A percentile compares a stretch with the other conserved stretches of the same genome.
phyloP scores from a whole-genome alignment of 257 asterid genomes.

The Hygrophila difformis region DNA sequence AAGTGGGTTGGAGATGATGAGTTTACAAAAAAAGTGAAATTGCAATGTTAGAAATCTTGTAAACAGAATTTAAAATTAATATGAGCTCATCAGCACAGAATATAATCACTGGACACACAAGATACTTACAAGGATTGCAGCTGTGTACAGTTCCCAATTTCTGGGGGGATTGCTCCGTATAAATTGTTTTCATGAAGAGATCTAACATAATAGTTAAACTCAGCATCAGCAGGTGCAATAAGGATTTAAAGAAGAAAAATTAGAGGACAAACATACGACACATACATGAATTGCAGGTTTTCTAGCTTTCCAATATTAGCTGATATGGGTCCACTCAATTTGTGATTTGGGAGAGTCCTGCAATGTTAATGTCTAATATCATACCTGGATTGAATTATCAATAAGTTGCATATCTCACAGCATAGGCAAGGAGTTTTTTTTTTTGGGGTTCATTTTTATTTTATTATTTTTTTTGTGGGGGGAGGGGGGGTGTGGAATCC shows the following conservation, averaged over 20 bases:
- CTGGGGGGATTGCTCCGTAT: slow-evolving; percentile 84
- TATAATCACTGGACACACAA: too few species aligned
- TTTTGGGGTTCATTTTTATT: too few species aligned
- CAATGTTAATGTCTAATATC: slow-evolving; percentile 18
- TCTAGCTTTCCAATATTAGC: slow-evolving; percentile 84
- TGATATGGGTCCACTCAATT: slow-evolving; percentile 76
- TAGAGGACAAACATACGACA: slow-evolving; percentile 15
- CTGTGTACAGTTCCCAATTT: slow-evolving; percentile 76
- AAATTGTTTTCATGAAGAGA: slow-evolving; percentile 86
- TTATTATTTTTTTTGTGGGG: too few species aligned
- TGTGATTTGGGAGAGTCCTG: slow-evolving; percentile 95
- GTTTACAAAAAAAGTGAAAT: too few species aligned
- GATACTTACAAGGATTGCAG: slow-evolving; percentile 82
- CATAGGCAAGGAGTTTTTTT: too few species aligned
- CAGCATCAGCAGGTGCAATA: slow-evolving; percentile 19
- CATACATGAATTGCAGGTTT: slow-evolving; percentile 76
- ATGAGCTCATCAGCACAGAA: too few species aligned
- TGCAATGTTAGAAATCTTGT: too few species aligned
- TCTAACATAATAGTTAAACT: slow-evolving; percentile 20
- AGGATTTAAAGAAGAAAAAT: slow-evolving; percentile 10
- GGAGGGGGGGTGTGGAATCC: too few species aligned
- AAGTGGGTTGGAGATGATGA: too few species aligned
- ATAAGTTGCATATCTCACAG: not conserved
- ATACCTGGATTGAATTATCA: not conserved
- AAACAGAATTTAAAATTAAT: too few species aligned